Evolutionary conservation across 306 rosid genomes (phyloP), one percentile per base, ranked within the genome.

Genomic region (Mimosa bimucronata): DNA sequence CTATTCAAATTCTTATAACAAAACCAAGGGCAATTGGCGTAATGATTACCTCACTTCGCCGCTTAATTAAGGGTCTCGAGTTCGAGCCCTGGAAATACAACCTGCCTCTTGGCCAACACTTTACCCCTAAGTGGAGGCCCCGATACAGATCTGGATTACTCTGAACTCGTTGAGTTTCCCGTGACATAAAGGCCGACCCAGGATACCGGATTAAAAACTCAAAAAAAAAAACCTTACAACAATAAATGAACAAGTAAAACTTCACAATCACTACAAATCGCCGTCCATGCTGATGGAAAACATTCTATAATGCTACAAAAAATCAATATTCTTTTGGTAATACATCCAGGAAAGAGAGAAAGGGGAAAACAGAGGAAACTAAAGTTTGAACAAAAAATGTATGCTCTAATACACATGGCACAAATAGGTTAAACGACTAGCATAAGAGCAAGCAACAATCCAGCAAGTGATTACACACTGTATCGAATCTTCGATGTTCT

Each of bases 401-500:
- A 46, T 7, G 6, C 7, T 77, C 82, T 55, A 68, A 60, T 76
- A 72, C 64, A 81, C 46, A 65, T 64, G 15, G 38, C 82, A 45
- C 69, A 60, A 71, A 52, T 74, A 67, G 76, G 78, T 55, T 45
- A 53, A 53, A 53, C 25, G 46, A 38, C 75, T 50, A 34, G 72
- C 76, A 83, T 83, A 72, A 19, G 29, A 15, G 6, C 53, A 21
- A 40, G 74, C 80, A 71, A 75, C 42, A 55, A 70, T 41, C 78
- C 74, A 71, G 34, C 52, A 25, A 25, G 28, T 2, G 71, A 57
- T 89, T 83, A 91, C 26, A 89, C 94, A 34, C 18, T 76, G 87
- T 96, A 96, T 80, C 99, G 97, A 78, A 78, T 46, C 85, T 90
- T 93, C 1, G 87, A 82, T 2, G 93, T 86, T 75, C 94, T 87